Percentiles rank a stretch among this genome's conserved stretches.
These are phyloP conservation scores for Sutorius eximius DNA, from an alignment of 1,284 basidiomycete genomes.

Conservation along the genomic window DNA sequence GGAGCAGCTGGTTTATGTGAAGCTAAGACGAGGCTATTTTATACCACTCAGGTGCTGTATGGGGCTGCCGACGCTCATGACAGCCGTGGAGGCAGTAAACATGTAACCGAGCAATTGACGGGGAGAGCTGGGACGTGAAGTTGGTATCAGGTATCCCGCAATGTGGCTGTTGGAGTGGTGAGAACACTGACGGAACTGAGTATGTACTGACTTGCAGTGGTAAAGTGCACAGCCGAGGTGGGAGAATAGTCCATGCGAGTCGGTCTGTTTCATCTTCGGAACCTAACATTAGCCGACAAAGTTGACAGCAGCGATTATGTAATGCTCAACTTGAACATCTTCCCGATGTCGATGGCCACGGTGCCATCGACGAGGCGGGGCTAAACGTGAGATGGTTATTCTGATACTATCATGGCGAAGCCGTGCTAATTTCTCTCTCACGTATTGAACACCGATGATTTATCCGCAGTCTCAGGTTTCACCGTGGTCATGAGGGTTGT, in stretches of 20 bases:
- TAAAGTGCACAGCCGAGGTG: background rate
- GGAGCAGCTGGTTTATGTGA: slow-evolving; percentile 2
- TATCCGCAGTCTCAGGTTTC: background rate
- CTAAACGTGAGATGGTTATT: background rate
- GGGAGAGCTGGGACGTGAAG: background rate
- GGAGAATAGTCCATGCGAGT: background rate
- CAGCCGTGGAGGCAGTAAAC: background rate
- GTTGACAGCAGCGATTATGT: background rate
- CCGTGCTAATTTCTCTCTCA: background rate
- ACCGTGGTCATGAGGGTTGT: background rate
- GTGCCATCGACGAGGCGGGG: background rate
- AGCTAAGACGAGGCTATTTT: slow-evolving; percentile 2
- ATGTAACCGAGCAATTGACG: background rate
- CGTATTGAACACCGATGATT: no score
- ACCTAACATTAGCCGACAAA: background rate
- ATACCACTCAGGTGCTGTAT: slow-evolving; percentile 3
- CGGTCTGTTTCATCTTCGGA: background rate
- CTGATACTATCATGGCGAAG: background rate
- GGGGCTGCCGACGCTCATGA: background rate
- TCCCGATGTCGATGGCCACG: background rate
- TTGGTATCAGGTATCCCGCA: background rate
- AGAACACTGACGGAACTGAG: background rate
- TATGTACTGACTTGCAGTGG: background rate
- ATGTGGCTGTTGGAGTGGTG: background rate
- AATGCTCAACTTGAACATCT: background rate